Evolutionary conservation across 768 basidiomycete genomes (phyloP).

Genomic region (Termitomyces sp.): DNA sequence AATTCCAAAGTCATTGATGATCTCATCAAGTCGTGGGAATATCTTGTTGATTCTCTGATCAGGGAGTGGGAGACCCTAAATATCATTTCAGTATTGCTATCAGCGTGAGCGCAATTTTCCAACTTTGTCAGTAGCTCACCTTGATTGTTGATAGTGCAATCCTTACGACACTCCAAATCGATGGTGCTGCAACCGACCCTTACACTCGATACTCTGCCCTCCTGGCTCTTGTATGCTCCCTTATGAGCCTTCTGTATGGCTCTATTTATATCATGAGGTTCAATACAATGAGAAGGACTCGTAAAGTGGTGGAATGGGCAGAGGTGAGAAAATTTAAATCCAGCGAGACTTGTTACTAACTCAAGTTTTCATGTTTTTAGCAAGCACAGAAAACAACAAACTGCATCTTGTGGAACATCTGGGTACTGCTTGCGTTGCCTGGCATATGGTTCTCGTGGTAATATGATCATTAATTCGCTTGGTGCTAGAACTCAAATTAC

Average conservation of each 20-base stretch:
- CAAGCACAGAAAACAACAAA: conserved; percentile 45
- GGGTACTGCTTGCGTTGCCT: conserved; percentile 62
- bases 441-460: conserved; percentile 71
- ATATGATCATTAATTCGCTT: background rate
- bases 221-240: conserved; percentile 50
- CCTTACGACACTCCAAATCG: conserved; percentile 27
- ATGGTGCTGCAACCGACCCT: conserved; percentile 42
- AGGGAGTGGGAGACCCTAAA: conserved; percentile 23
- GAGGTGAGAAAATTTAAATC: conserved; percentile 32
- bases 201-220: conserved; percentile 49
- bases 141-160: background rate
- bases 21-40: conserved; percentile 36
- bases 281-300: conserved; percentile 41
- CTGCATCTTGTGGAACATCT: conserved; percentile 50
- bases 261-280: conserved; percentile 50
- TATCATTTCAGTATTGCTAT: conserved; percentile 19
- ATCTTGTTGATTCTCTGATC: conserved; percentile 20
- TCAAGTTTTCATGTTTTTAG: conserved; percentile 25
- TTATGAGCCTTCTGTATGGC: conserved; percentile 59
- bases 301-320: conserved; percentile 56
- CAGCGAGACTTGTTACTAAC: background rate
- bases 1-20: conserved; percentile 29
- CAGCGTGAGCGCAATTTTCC: conserved; percentile 14
- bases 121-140: background rate
- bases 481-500: background rate